Conservation (phyloP, 2,329 filamentous ascomycete species). For the Simplicillium aogashimaense region DNA sequence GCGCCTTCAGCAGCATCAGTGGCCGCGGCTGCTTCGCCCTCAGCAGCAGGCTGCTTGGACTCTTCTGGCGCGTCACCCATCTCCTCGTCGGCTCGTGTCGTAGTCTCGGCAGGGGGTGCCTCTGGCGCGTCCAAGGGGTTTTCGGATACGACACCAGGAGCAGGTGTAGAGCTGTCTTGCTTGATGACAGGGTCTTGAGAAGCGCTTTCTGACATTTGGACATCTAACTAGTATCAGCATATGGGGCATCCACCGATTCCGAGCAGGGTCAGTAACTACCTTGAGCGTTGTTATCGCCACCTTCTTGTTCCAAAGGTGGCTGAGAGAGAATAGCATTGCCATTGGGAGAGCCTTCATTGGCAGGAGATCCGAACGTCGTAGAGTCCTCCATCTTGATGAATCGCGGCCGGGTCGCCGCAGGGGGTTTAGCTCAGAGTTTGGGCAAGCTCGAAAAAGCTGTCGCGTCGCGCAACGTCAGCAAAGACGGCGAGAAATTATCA, state of each 20-base stretch:
- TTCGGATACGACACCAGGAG: constrained; percentile 42
- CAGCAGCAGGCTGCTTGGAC: constrained; percentile 24
- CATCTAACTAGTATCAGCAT: constrained; percentile 33
- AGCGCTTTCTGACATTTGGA: constrained; percentile 50
- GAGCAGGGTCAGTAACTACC: constrained; percentile 25
- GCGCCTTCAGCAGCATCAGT: constrained; percentile 33
- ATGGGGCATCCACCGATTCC: neutral
- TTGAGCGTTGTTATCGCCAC: constrained; percentile 29
- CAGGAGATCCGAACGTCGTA: constrained; percentile 46
- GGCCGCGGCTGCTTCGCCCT: constrained; percentile 32
- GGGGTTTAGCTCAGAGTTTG: constrained; percentile 11
- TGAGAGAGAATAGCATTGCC: constrained; percentile 48
- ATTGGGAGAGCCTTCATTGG: constrained; percentile 44
- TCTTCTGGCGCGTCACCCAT: constrained; percentile 59
- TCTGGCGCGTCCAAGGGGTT: constrained; percentile 62
- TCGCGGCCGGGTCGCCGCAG: constrained; percentile 4
- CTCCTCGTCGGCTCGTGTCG: constrained; percentile 62
- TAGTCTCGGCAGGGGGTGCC: constrained; percentile 46
- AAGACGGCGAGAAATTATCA: constrained; percentile 3
- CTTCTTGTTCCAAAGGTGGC: constrained; percentile 38
- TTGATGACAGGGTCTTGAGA: constrained; percentile 41
- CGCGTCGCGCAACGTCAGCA: constrained; percentile 5
- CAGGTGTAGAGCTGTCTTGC: constrained; percentile 51
- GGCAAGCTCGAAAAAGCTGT: constrained; percentile 3
- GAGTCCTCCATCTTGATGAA: constrained; percentile 45